phyloP scores from a whole-genome alignment of 768 basidiomycete genomes.

The Phanerodontia chrysosporium region DNA sequence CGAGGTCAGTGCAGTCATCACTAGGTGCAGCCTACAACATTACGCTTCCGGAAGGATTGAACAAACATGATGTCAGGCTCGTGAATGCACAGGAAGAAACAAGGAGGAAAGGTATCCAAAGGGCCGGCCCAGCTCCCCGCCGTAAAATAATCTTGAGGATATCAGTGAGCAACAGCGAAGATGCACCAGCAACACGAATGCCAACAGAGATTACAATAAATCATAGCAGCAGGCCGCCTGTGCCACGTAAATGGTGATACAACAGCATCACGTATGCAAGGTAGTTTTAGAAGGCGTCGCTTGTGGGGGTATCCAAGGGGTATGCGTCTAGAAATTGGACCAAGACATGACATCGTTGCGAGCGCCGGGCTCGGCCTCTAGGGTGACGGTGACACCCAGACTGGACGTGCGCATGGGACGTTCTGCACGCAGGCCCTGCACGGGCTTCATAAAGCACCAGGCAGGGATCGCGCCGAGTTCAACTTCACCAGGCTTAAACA shows the following conservation, averaged over 20 bases:
- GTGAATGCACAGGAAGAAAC: not conserved
- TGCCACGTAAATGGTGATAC: not conserved
- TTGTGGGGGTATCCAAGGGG: not conserved
- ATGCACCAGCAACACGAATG: not conserved
- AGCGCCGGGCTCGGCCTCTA: slow-evolving; percentile 35
- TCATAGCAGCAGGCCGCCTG: not conserved
- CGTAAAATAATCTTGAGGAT: not conserved
- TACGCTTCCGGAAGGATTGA: too few species aligned
- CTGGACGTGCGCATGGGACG: slow-evolving; percentile 62
- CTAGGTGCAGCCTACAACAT: too few species aligned
- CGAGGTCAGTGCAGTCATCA: too few species aligned
- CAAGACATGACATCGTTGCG: slow-evolving; percentile 60
- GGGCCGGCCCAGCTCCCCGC: not conserved
- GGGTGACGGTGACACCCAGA: slow-evolving; percentile 57
- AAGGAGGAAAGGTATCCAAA: not conserved
- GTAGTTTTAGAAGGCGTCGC: not conserved
- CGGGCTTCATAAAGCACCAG: slow-evolving; percentile 70
- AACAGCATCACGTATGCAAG: not conserved
- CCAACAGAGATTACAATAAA: not conserved
- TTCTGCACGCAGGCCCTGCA: slow-evolving; percentile 53
- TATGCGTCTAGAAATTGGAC: slow-evolving; percentile 53
- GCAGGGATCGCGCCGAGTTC: slow-evolving; percentile 73
- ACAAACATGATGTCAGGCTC: not conserved
- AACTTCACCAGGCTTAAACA: slow-evolving; percentile 34
- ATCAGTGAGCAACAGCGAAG: not conserved